Percentiles rank a stretch among this genome's conserved stretches.
Evolutionary conservation across 1,139 yeast species (phyloP).

Genomic region (Pichia sorboxylosa): DNA sequence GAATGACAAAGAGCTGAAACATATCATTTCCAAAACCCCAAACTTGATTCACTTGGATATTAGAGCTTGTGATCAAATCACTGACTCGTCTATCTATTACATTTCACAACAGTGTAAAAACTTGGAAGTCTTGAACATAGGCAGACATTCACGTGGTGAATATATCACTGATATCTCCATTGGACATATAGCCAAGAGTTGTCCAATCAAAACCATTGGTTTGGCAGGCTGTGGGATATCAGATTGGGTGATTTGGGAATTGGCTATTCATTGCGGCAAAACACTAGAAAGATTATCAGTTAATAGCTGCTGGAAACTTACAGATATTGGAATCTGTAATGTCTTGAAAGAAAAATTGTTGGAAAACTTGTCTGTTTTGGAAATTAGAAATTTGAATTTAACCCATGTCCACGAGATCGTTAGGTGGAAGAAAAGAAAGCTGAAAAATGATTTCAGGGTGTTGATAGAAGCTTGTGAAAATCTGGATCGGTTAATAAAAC

Average conservation of each 20-base stretch:
- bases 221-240: conserved; percentile 78
- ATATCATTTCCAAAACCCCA: conserved; percentile 46
- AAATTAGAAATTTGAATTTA: conserved; percentile 54
- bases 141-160: conserved; percentile 63
- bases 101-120: conserved; percentile 49
- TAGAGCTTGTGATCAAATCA: conserved; percentile 71
- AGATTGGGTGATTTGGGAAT: conserved; percentile 71
- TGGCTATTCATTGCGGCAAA: conserved; percentile 49
- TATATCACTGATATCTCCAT: conserved; percentile 63
- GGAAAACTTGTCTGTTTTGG: conserved; percentile 59
- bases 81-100: conserved; percentile 63
- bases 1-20: conserved; percentile 46
- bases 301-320: conserved; percentile 59
- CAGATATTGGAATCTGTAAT: conserved; percentile 57
- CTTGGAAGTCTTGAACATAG: conserved; percentile 55
- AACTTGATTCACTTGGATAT: conserved; percentile 56
- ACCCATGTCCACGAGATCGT: conserved; percentile 55
- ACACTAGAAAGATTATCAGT: conserved; percentile 58
- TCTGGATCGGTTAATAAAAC: conserved; percentile 46
- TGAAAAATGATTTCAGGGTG: conserved; percentile 34
- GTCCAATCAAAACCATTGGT: conserved; percentile 60
- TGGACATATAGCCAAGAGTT: conserved; percentile 42
- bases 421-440: conserved; percentile 53
- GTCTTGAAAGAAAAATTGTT: conserved; percentile 45
- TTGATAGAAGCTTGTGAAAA: conserved; percentile 70